Percentiles rank a stretch among this genome's conserved stretches.
phyloP scores from a whole-genome alignment of 106 monocot genomes.

The Platanthera zijinensis region DNA sequence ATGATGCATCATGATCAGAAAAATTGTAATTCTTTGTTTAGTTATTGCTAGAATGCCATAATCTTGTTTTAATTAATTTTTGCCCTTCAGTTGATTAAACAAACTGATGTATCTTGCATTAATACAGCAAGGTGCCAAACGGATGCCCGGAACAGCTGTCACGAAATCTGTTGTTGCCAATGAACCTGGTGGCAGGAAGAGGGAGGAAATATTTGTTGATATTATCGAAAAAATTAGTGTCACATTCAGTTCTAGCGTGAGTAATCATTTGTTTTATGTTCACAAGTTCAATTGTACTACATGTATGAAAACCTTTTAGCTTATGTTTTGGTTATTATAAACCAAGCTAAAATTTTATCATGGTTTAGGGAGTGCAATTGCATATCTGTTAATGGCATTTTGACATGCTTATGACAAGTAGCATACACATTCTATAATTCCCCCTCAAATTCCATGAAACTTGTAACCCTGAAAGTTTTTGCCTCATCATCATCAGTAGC shows the following conservation, averaged over 20 bases:
- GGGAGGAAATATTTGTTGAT: slow-evolving; percentile 99
- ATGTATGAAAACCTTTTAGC: too few species aligned
- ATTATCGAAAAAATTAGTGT: slow-evolving; percentile 99
- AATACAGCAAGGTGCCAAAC: slow-evolving; percentile 80
- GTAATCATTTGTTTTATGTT: slow-evolving; percentile 19
- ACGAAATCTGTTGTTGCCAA: slow-evolving; percentile 97
- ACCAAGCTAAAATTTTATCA: background rate
- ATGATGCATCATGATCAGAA: background rate
- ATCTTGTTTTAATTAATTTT: background rate
- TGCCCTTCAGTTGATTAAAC: background rate
- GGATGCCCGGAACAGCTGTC: slow-evolving; percentile 96
- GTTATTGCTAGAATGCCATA: background rate
- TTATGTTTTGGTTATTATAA: background rate
- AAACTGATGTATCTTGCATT: slow-evolving; percentile 3
- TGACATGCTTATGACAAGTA: background rate
- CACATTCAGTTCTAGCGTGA: slow-evolving; percentile 97
- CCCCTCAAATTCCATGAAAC: background rate
- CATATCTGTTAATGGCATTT: background rate
- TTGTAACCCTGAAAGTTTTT: too few species aligned
- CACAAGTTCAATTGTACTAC: background rate
- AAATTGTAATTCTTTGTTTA: background rate
- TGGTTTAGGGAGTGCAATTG: background rate
- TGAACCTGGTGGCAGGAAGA: slow-evolving; percentile 88
- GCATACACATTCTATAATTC: background rate
- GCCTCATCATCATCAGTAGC: too few species aligned